Percentiles rank a stretch among this genome's conserved stretches.
Conservation (phyloP, 768 basidiomycete genomes). For the Naganishia friedmannii region DNA sequence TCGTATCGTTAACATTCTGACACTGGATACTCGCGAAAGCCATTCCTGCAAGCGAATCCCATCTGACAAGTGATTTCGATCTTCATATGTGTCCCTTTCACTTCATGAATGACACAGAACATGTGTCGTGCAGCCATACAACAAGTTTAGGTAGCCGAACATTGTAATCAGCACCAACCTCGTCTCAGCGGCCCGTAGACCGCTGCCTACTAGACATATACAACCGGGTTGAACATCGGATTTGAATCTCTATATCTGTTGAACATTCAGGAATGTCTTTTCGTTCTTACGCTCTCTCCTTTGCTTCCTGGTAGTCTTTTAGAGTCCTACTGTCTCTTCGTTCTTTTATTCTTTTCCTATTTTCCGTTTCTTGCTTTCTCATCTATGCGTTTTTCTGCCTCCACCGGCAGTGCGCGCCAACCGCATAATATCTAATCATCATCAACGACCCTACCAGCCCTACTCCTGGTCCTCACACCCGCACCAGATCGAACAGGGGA, state of each 20-base stretch:
- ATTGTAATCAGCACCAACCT: no score
- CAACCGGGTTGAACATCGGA: slow-evolving; percentile 3
- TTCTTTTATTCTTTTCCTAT: neutral
- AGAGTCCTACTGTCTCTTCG: no score
- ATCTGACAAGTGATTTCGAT: no score
- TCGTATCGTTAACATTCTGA: no score
- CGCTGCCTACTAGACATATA: neutral
- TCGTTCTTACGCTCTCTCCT: neutral
- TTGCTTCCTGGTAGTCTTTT: neutral
- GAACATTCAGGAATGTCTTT: neutral
- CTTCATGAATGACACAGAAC: no score
- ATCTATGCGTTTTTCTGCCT: neutral
- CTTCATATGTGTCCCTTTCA: no score
- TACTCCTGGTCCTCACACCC: slow-evolving; percentile 46
- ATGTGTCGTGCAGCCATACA: no score
- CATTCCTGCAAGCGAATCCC: no score
- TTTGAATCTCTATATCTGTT: neutral
- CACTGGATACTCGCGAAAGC: no score
- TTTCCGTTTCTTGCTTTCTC: neutral
- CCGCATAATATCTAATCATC: slow-evolving; percentile 35
- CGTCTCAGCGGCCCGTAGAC: neutral
- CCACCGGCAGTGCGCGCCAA: neutral
- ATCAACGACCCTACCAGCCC: slow-evolving; percentile 40
- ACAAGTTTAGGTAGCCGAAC: no score
- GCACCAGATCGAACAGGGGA: slow-evolving; percentile 35